Evolutionary conservation across 345 rosid species (phyloP).

Genomic region (Bruguiera parviflora): DNA sequence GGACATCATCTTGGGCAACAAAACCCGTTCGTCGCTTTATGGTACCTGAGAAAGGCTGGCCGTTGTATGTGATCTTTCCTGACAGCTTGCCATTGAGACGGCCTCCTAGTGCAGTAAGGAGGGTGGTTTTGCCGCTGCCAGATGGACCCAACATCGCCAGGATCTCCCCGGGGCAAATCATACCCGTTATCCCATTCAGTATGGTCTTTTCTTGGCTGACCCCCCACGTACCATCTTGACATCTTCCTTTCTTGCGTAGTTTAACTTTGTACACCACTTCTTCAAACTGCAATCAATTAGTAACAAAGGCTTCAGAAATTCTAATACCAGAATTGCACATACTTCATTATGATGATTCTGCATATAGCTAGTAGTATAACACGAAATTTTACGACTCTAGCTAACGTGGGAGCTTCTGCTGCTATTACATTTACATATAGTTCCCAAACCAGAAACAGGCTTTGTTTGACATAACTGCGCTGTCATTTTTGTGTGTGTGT

Average conservation of each 20-base stretch:
- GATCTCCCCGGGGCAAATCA: constrained; percentile 88
- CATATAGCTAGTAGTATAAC: too few species aligned
- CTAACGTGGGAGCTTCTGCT: too few species aligned
- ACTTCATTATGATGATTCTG: too few species aligned
- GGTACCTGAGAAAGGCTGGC: constrained; percentile 74
- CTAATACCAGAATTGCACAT: too few species aligned
- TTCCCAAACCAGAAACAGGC: too few species aligned
- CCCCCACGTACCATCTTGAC: constrained; percentile 61
- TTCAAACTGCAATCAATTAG: constrained; percentile 63
- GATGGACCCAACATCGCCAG: constrained; percentile 98
- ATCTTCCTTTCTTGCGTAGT: constrained; percentile 46
- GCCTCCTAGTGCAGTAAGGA: constrained; percentile 94
- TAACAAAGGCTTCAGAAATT: too few species aligned
- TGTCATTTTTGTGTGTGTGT: background rate
- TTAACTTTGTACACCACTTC: constrained; percentile 85
- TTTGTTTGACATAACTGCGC: too few species aligned
- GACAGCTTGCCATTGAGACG: constrained; percentile 67
- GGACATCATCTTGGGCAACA: constrained; percentile 85
- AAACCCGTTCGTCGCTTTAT: constrained; percentile 80
- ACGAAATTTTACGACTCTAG: too few species aligned
- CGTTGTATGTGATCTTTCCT: constrained; percentile 87
- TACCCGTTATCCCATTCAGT: constrained; percentile 72
- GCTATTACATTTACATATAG: too few species aligned
- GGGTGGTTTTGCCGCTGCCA: constrained; percentile 98
- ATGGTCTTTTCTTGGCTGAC: constrained; percentile 68